Evolutionary conservation across 257 asterid genomes (phyloP), one percentile per base, ranked within the genome.

Genomic region (Lantana camara): DNA sequence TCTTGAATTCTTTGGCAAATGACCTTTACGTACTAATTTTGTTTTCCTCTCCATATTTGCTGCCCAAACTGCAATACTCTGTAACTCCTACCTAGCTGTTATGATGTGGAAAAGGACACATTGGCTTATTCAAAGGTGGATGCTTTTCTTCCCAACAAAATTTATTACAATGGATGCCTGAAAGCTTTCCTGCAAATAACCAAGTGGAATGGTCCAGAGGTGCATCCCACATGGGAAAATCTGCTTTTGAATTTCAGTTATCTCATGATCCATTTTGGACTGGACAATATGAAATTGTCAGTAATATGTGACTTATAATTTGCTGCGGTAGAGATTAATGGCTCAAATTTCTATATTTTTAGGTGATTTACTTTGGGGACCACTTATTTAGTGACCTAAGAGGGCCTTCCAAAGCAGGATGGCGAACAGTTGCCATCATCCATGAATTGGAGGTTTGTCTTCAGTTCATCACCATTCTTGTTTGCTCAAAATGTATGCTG

Each of bases 291-390:
- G 54, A 11, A 64, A 49, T 44, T 64, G 16, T 5, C 3, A 40
- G 34, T 30, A 21, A 29, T 32, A 34, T 17, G 37, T 27, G 19
- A 40, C 32, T 20, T 60, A 20, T 30, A 34, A 42, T 19, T 30
- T 22, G 21, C 29, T 60, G 4, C 15, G 32, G 22, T 1, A 47
- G 5, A 41, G 15, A 32, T 47, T 71, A 69, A 32, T 66, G 68
- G 69, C 53, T 40, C 42, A 34, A 45, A 62, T 13, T 22, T 38
- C 19, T 23, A 11, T 46, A 50, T 60, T 8, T 41, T 46, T 68
- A 93, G 99, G 99, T 94, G 80, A 94, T 94, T 75, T 94, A 94
- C 80, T 94, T 90, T 76, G 99, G 99, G 65, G 99, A 94, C 69
- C 99, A 94, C 80, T 82, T 94, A 27, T 94, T 94, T 79, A 94